Conservation (phyloP, 2,329 filamentous ascomycete genomes). For the Pezicula radicicola region DNA sequence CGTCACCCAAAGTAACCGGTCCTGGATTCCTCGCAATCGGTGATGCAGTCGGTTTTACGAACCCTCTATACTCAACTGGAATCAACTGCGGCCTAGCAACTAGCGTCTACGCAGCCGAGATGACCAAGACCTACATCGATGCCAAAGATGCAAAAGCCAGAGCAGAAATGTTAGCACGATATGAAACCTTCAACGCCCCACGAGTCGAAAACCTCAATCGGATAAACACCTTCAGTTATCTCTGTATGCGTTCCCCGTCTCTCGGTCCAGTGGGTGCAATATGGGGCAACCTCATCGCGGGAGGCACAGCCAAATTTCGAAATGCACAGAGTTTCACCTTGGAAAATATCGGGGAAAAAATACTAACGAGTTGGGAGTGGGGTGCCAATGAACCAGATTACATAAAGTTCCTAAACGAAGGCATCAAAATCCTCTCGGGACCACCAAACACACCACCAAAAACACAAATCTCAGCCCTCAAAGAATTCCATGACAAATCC, state of each 20-base stretch:
- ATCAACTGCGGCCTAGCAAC: slow-evolving; percentile 23
- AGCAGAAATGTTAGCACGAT: slow-evolving; percentile 3
- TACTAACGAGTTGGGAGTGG: slow-evolving; percentile 19
- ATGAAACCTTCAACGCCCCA: slow-evolving; percentile 15
- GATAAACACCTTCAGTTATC: slow-evolving; percentile 23
- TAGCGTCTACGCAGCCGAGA: slow-evolving; percentile 15
- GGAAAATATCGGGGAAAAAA: slow-evolving; percentile 3
- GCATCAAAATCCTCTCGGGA: slow-evolving; percentile 8
- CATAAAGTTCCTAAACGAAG: slow-evolving; percentile 8
- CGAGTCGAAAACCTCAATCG: slow-evolving; percentile 15
- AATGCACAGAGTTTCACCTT: slow-evolving; percentile 2
- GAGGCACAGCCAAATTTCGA: slow-evolving; percentile 11
- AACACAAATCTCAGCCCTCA: background rate
- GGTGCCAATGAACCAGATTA: slow-evolving; percentile 13
- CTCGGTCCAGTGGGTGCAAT: slow-evolving; percentile 18
- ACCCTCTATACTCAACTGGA: slow-evolving; percentile 25
- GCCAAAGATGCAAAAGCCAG: background rate
- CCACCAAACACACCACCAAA: background rate
- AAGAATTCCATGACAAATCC: background rate
- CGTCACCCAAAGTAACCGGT: slow-evolving; percentile 21
- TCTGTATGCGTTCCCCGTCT: slow-evolving; percentile 16
- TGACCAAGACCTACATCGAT: slow-evolving; percentile 8
- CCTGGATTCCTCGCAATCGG: slow-evolving; percentile 24
- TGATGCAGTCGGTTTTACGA: slow-evolving; percentile 27
- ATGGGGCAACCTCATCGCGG: slow-evolving; percentile 20